Evolutionary conservation across 345 rosid species (phyloP).

Genomic region (Camelina neglecta): DNA sequence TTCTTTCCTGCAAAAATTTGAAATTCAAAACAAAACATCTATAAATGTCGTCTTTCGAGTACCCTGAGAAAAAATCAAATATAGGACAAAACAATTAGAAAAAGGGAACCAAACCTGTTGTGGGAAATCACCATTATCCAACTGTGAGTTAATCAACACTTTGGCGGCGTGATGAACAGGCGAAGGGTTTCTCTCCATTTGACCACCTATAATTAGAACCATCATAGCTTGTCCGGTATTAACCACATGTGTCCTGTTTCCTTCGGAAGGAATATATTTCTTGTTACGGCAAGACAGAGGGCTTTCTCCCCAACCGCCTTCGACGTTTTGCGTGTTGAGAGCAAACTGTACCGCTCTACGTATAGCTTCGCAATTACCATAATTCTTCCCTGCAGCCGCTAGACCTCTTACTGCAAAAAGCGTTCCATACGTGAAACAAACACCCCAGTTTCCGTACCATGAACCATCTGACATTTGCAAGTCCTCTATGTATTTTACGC

Average conservation of each 20-base stretch:
- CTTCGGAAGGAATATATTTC: slow-evolving; percentile 54
- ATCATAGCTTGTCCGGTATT: no score
- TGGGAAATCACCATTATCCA: no score
- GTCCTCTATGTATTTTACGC: slow-evolving; percentile 51
- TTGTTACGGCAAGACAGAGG: slow-evolving; percentile 55
- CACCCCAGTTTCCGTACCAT: slow-evolving; percentile 71
- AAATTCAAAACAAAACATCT: no score
- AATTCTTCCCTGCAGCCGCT: slow-evolving; percentile 50
- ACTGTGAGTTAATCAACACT: no score
- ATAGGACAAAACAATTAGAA: no score
- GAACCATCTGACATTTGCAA: slow-evolving; percentile 59
- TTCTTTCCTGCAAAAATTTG: no score
- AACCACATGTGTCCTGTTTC: slow-evolving; percentile 12
- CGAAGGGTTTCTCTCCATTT: no score
- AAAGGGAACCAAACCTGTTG: no score
- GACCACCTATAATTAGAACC: no score
- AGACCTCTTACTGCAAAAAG: slow-evolving; percentile 62
- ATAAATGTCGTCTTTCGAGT: no score
- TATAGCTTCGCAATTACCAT: slow-evolving; percentile 41
- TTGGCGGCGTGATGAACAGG: no score
- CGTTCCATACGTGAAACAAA: slow-evolving; percentile 61
- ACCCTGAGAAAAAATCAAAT: no score
- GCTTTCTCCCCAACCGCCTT: slow-evolving; percentile 75
- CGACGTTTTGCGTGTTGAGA: slow-evolving; percentile 51
- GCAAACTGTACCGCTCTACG: slow-evolving; percentile 58